A percentile compares a stretch with the other conserved stretches of the same genome.
Evolutionary conservation across 352 stramenopile genomes (phyloP).

Genomic region (Blastocystis sp.): DNA sequence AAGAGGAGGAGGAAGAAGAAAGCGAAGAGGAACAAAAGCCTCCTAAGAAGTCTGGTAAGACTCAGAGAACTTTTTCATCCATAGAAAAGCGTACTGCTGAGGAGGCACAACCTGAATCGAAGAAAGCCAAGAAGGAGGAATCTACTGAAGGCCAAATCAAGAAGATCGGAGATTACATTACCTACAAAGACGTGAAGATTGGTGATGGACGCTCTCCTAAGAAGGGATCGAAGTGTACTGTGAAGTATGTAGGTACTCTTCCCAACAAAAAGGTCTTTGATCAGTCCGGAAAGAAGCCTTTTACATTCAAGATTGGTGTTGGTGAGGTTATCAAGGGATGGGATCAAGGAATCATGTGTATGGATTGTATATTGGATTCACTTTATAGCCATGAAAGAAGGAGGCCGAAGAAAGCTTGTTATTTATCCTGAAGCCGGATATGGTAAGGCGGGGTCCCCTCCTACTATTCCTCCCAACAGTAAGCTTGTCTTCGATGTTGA

Average conservation of each 20-base stretch:
- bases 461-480: slow-evolving; percentile 82
- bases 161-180: slow-evolving; percentile 67
- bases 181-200: slow-evolving; percentile 67
- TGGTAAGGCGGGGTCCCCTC: slow-evolving; percentile 77
- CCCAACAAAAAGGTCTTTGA: slow-evolving; percentile 69
- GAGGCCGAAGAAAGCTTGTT: slow-evolving; percentile 73
- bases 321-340: slow-evolving; percentile 82
- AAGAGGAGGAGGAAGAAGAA: slow-evolving; percentile 57
- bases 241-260: slow-evolving; percentile 69
- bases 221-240: slow-evolving; percentile 65
- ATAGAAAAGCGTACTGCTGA: slow-evolving; percentile 27
- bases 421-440: slow-evolving; percentile 84
- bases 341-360: slow-evolving; percentile 81
- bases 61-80: background rate
- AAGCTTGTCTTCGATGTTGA: slow-evolving; percentile 88
- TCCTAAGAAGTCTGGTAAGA: slow-evolving; percentile 13
- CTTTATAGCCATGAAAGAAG: slow-evolving; percentile 60
- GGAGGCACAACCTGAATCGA: slow-evolving; percentile 3
- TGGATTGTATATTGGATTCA: background rate
- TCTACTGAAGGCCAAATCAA: background rate
- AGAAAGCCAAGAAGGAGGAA: slow-evolving; percentile 47
- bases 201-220: slow-evolving; percentile 32
- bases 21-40: slow-evolving; percentile 10
- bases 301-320: slow-evolving; percentile 70
- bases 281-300: slow-evolving; percentile 66